These are phyloP conservation scores for Naganishia albida DNA, from an alignment of 1,284 basidiomycete genomes.

Conservation along the genomic window DNA sequence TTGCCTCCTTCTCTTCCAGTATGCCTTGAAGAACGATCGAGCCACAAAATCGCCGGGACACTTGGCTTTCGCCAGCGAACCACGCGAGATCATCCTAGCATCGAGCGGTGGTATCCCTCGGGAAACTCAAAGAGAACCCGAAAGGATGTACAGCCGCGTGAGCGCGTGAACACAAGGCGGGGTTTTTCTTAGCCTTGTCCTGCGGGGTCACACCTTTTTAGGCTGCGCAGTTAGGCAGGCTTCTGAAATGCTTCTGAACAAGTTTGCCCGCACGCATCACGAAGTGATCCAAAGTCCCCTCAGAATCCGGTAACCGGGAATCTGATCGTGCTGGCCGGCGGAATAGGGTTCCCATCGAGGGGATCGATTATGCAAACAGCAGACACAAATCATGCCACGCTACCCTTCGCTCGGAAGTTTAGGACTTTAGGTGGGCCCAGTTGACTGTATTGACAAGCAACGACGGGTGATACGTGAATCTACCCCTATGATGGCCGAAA, in stretches of 20 bases:
- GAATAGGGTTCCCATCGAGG: constrained; percentile 13
- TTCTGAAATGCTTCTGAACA: background rate
- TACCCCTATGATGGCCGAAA: constrained; percentile 10
- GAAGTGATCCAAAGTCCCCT: constrained; percentile 7
- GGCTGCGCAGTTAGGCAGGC: constrained; percentile 28
- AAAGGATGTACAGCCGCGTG: background rate
- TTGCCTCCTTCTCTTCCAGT: background rate
- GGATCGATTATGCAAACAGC: constrained; percentile 1
- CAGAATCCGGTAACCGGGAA: constrained; percentile 17
- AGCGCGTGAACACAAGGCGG: background rate
- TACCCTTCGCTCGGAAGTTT: constrained; percentile 12
- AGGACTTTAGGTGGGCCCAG: constrained; percentile 26
- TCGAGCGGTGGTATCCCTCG: background rate
- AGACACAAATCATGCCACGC: constrained; percentile 3
- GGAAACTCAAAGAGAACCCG: background rate
- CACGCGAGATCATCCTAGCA: constrained; percentile 3
- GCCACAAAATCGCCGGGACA: background rate
- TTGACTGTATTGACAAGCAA: constrained; percentile 26
- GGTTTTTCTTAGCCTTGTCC: too few relatives aligned
- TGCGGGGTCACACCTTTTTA: background rate
- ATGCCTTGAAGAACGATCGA: background rate
- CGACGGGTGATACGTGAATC: constrained; percentile 9
- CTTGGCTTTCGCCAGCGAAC: background rate
- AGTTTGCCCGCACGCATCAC: background rate
- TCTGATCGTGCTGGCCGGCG: background rate